phyloP scores from a whole-genome alignment of 176 grass and related monocot genomes.

The Poa annua region DNA sequence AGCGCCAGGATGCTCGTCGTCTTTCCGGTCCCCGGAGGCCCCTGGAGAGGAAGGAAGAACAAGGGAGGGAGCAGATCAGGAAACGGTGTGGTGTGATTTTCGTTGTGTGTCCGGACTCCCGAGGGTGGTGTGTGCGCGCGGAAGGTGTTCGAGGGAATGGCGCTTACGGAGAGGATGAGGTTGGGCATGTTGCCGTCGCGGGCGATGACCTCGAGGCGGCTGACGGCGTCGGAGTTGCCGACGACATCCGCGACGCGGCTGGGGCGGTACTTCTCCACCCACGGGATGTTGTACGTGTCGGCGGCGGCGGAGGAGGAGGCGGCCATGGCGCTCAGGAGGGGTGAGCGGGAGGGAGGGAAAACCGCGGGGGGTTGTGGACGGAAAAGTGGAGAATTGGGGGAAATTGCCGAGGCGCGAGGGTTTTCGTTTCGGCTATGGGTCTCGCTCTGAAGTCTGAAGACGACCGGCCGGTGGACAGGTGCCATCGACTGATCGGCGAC shows the following conservation, averaged over 20 bases:
- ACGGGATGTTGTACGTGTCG: constrained; percentile 71
- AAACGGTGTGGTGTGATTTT: not conserved
- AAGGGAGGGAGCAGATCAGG: not conserved
- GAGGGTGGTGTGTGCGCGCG: not conserved
- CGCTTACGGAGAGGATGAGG: constrained; percentile 90
- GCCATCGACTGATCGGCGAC: not conserved
- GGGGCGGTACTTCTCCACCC: constrained; percentile 98
- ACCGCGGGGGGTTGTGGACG: constrained; percentile 28
- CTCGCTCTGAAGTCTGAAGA: not conserved
- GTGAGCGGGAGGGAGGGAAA: not conserved
- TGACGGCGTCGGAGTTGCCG: constrained; percentile 85
- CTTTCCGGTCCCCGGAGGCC: constrained; percentile 93
- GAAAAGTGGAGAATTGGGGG: constrained; percentile 10
- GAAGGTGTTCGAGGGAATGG: constrained; percentile 40
- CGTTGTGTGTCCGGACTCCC: not conserved
- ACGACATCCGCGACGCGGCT: constrained; percentile 75
- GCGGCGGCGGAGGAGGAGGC: constrained; percentile 38
- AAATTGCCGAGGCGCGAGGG: not conserved
- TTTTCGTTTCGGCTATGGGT: not conserved
- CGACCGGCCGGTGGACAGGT: not conserved
- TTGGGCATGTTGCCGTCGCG: constrained; percentile 97
- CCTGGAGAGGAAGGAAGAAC: constrained; percentile 32
- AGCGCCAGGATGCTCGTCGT: constrained; percentile 96
- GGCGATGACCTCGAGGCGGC: constrained; percentile 87
- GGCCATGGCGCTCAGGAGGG: constrained; percentile 52